Conservation (phyloP, 2,329 filamentous ascomycete species). For the Aspergillus terreus region DNA sequence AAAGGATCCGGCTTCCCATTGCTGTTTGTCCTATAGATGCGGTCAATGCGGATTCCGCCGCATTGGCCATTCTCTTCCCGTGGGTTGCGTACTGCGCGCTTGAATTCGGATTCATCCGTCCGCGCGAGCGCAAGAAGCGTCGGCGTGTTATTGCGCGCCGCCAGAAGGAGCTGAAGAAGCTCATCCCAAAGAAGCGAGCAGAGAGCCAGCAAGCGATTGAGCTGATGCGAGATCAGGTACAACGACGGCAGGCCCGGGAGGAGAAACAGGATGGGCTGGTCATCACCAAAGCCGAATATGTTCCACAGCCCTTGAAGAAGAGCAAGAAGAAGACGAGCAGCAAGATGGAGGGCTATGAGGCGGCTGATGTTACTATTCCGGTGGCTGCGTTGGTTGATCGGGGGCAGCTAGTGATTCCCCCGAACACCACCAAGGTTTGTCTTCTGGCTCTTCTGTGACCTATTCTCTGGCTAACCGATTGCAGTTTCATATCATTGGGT, state of each 20-base stretch:
- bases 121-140: slow-evolving; percentile 33
- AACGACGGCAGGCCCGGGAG: slow-evolving; percentile 35
- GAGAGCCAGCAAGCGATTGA: slow-evolving; percentile 39
- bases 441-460: not conserved
- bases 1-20: slow-evolving; percentile 38
- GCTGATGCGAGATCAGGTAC: slow-evolving; percentile 39
- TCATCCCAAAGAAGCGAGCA: slow-evolving; percentile 31
- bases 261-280: slow-evolving; percentile 34
- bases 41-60: slow-evolving; percentile 31
- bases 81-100: slow-evolving; percentile 38
- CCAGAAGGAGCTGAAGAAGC: slow-evolving; percentile 34
- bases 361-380: slow-evolving; percentile 41
- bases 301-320: slow-evolving; percentile 29
- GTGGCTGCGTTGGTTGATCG: slow-evolving; percentile 44
- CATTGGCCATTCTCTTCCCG: slow-evolving; percentile 34
- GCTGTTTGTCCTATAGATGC: slow-evolving; percentile 32
- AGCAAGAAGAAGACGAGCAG: slow-evolving; percentile 12
- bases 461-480: slow-evolving; percentile 15
- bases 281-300: slow-evolving; percentile 40
- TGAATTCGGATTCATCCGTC: slow-evolving; percentile 41
- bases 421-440: slow-evolving; percentile 33
- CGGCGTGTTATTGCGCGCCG: slow-evolving; percentile 31
- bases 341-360: slow-evolving; percentile 20
- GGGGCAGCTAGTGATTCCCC: slow-evolving; percentile 37
- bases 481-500: slow-evolving; percentile 41